Conservation (phyloP, 148 eudicot genomes). For the Beta vulgaris region DNA sequence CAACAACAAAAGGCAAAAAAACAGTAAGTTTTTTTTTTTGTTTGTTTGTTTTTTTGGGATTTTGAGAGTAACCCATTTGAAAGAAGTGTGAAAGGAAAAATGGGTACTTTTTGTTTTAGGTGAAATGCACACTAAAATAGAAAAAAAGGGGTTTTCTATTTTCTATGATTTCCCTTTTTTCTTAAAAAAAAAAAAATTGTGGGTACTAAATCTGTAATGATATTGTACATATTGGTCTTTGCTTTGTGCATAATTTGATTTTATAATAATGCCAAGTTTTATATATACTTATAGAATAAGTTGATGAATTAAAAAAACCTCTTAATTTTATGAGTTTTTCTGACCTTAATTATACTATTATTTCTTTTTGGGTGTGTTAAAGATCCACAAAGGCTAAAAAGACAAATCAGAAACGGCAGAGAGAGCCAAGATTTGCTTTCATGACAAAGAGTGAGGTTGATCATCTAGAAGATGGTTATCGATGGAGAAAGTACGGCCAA, state of each 20-base stretch:
- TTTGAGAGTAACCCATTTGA: slow-evolving; percentile 29
- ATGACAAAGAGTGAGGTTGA: slow-evolving; percentile 96
- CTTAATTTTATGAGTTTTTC: neutral
- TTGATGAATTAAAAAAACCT: neutral
- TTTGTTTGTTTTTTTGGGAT: slow-evolving; percentile 10
- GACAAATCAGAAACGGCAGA: slow-evolving; percentile 46
- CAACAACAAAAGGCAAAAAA: slow-evolving; percentile 33
- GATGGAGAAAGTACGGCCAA: slow-evolving; percentile 97
- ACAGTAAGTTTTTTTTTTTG: slow-evolving; percentile 35
- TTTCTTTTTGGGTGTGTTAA: neutral
- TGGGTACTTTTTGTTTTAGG: slow-evolving; percentile 26
- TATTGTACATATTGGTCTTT: neutral
- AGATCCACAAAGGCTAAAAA: slow-evolving; percentile 48
- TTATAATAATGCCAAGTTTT: no score
- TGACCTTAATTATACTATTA: neutral
- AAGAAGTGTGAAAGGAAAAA: slow-evolving; percentile 25
- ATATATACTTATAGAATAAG: neutral
- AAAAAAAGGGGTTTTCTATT: neutral
- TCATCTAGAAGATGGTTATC: slow-evolving; percentile 91
- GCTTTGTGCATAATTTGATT: slow-evolving; percentile 18
- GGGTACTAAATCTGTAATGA: slow-evolving; percentile 22
- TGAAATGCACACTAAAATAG: slow-evolving; percentile 4
- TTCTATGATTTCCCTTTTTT: neutral
- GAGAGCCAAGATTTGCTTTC: slow-evolving; percentile 77
- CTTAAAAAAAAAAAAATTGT: no score